Conservation (phyloP, 108 stramenopile genomes). For the Cyclotella kingstonii region DNA sequence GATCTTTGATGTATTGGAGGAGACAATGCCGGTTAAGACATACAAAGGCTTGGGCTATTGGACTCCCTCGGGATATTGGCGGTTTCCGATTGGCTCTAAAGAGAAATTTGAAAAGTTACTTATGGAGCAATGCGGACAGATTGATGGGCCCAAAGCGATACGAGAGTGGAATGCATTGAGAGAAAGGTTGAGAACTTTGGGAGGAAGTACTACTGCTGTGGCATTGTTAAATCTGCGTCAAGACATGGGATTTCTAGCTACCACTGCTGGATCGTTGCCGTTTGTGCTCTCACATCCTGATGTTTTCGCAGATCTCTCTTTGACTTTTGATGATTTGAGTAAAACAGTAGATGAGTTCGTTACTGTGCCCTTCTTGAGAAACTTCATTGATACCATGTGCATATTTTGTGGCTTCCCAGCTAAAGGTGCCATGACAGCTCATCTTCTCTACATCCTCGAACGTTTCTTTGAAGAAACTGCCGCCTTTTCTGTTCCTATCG, state of each 20-base stretch:
- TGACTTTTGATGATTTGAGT: slow-evolving; percentile 85
- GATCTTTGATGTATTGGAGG: slow-evolving; percentile 86
- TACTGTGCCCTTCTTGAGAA: slow-evolving; percentile 87
- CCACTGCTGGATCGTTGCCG: slow-evolving; percentile 82
- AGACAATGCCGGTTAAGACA: slow-evolving; percentile 87
- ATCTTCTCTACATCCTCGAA: slow-evolving; percentile 86
- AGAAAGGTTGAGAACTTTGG: slow-evolving; percentile 77
- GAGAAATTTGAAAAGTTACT: slow-evolving; percentile 69
- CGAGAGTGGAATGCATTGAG: slow-evolving; percentile 81
- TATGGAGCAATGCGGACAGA: slow-evolving; percentile 74
- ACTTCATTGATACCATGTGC: slow-evolving; percentile 93
- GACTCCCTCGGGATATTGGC: slow-evolving; percentile 88
- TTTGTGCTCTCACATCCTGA: slow-evolving; percentile 86
- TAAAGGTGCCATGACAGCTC: slow-evolving; percentile 89
- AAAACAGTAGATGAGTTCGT: slow-evolving; percentile 91
- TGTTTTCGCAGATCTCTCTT: slow-evolving; percentile 81
- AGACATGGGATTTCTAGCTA: slow-evolving; percentile 88
- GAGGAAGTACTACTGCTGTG: slow-evolving; percentile 84
- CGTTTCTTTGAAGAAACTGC: slow-evolving; percentile 90
- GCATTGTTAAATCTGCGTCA: slow-evolving; percentile 81
- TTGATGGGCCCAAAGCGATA: slow-evolving; percentile 84
- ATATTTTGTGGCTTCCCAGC: slow-evolving; percentile 95
- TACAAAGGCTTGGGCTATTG: slow-evolving; percentile 89
- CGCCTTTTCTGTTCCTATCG: slow-evolving; percentile 83
- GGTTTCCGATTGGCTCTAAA: slow-evolving; percentile 80